Conservation (phyloP, 371 early-diverging fungal species). For the Apophysomyces sp. region DNA sequence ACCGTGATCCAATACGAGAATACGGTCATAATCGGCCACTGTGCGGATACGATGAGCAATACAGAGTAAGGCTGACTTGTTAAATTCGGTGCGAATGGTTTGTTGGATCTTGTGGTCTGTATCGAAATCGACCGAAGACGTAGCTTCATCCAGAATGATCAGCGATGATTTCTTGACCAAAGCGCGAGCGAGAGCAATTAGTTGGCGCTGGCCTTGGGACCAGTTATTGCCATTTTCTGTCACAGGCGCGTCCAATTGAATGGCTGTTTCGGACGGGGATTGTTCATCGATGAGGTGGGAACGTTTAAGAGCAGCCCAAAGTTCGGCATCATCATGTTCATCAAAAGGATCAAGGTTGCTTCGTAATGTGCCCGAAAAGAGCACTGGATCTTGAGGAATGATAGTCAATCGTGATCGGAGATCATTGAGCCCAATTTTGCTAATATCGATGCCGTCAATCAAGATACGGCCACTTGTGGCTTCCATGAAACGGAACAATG, state of each 20-base stretch:
- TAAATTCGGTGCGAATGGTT: slow-evolving; percentile 69
- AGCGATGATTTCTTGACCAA: slow-evolving; percentile 62
- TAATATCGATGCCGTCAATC: slow-evolving; percentile 71
- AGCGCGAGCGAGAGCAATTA: slow-evolving; percentile 80
- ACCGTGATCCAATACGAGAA: slow-evolving; percentile 69
- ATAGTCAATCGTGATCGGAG: slow-evolving; percentile 66
- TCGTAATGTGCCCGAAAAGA: slow-evolving; percentile 67
- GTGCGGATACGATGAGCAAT: slow-evolving; percentile 78
- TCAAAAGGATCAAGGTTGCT: slow-evolving; percentile 69
- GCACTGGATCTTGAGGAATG: slow-evolving; percentile 74
- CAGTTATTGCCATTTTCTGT: slow-evolving; percentile 72
- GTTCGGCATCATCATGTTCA: slow-evolving; percentile 54
- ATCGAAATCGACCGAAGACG: slow-evolving; percentile 53
- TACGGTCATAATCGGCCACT: slow-evolving; percentile 80
- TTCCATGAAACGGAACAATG: slow-evolving; percentile 74
- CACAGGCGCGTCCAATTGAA: slow-evolving; percentile 51
- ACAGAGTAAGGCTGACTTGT: slow-evolving; percentile 55
- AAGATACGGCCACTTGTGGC: slow-evolving; percentile 57
- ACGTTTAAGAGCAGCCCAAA: slow-evolving; percentile 68
- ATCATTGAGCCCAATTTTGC: slow-evolving; percentile 59
- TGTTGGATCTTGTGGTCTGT: slow-evolving; percentile 65
- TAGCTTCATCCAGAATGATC: slow-evolving; percentile 56
- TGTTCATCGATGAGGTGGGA: slow-evolving; percentile 27
- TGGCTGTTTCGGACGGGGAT: background rate
- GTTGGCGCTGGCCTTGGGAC: slow-evolving; percentile 81